Evolutionary conservation across 495 filamentous ascomycete genomes (phyloP), one percentile per base, ranked within the genome.

Genomic region (Aspergillus kassunensis): DNA sequence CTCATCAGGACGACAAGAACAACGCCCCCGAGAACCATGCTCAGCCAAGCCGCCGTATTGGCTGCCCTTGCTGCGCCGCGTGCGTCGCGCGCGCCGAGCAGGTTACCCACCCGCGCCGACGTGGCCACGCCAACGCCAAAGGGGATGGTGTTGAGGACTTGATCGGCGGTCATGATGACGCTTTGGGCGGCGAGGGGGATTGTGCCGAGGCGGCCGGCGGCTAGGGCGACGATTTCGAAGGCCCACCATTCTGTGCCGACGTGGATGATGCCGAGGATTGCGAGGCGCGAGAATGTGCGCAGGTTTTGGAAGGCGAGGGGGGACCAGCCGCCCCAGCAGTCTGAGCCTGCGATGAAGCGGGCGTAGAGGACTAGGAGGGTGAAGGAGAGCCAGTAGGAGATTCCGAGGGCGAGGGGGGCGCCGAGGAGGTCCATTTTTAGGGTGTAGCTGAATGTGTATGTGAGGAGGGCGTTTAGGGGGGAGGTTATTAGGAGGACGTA

Each of bases 191-290:
- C 91, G 0, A 96, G 76, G 0, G 91, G 77, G 33, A 93, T 84
- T 0, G 87, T 93, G 8, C 91, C 91, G 0, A 97, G 76, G 8
- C 83, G 77, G 9, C 91, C 91, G 4, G 91, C 91, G 2, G 85
- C 90, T 0, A 97, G 75, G 1, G 91, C 90, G n/a, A 96, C 90
- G 49, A 97, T 95, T 68, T 95, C 91, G 57, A 95, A 95, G 0
- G 91, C 91, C 90, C 91, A 95, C 91, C 91, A 95, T 69, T 96
- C 90, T 0, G 89, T 95, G 7, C 91, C 91, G 19, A 96, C 87
- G 58, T 95, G 91, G n/a, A 96, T 64, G 36, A 95, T 73, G 5
- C 91, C 91, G 1, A 96, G 68, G 29, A 84, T 58, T 6, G 91
- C 88, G 6, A 97, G 80, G 7, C 84, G 81, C 3, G 87, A 76